Evolutionary conservation across 352 stramenopile genomes (phyloP).

Genomic region (Globisporangium megalacanthum): DNA sequence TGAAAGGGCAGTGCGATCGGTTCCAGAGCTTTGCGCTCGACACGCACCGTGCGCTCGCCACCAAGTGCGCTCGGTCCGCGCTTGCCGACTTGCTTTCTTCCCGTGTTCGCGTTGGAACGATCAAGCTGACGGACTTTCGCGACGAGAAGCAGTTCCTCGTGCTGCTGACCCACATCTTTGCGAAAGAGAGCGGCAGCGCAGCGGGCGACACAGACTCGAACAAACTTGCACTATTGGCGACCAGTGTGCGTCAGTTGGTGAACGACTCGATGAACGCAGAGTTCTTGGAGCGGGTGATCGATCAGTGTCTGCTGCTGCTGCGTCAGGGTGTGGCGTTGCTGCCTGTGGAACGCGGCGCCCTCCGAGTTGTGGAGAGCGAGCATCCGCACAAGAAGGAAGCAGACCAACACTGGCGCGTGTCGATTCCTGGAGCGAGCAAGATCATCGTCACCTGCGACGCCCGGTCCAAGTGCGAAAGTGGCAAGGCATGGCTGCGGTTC

Average conservation of each 20-base stretch:
- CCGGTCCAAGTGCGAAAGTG: slow-evolving; percentile 59
- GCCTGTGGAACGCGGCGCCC: slow-evolving; percentile 32
- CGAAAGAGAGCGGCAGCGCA: neutral
- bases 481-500: slow-evolving; percentile 62
- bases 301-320: slow-evolving; percentile 32
- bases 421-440: slow-evolving; percentile 54
- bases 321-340: slow-evolving; percentile 17
- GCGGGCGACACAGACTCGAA: neutral
- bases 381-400: slow-evolving; percentile 71
- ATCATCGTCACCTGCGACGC: slow-evolving; percentile 72
- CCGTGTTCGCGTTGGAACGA: slow-evolving; percentile 5
- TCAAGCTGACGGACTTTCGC: slow-evolving; percentile 29
- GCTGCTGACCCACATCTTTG: slow-evolving; percentile 40
- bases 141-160: slow-evolving; percentile 31
- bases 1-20: slow-evolving; percentile 55
- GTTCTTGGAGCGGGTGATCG: slow-evolving; percentile 4
- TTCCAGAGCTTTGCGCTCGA: slow-evolving; percentile 65
- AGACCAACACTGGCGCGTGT: slow-evolving; percentile 64
- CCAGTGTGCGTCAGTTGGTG: slow-evolving; percentile 18
- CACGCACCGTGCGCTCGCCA: slow-evolving; percentile 48
- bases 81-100: slow-evolving; percentile 33
- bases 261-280: slow-evolving; percentile 16
- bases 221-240: slow-evolving; percentile 16
- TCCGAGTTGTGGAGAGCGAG: slow-evolving; percentile 55
- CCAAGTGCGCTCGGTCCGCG: slow-evolving; percentile 43